phyloP scores from a whole-genome alignment of 2,329 filamentous ascomycete species.

The Hypoxylon sp. region DNA sequence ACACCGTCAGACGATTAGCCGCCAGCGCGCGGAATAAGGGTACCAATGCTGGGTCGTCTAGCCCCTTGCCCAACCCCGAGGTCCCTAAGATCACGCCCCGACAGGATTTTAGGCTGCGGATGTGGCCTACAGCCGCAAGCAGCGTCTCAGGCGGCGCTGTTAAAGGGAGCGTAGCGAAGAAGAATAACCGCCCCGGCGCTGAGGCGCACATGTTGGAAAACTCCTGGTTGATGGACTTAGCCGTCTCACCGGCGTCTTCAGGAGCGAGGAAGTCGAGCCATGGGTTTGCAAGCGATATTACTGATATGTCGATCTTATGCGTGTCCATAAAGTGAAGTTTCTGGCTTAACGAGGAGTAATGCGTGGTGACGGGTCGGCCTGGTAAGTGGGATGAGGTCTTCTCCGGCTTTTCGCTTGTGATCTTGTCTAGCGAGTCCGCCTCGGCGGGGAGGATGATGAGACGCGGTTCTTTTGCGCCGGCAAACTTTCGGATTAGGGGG shows the following conservation, averaged over 20 bases:
- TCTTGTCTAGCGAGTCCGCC: conserved; percentile 56
- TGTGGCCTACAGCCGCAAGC: conserved; percentile 69
- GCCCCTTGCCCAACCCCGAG: conserved; percentile 77
- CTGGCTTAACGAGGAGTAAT: conserved; percentile 81
- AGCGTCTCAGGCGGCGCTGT: conserved; percentile 71
- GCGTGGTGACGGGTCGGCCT: conserved; percentile 82
- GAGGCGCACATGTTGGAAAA: conserved; percentile 75
- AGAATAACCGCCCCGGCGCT: conserved; percentile 75
- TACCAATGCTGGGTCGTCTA: conserved; percentile 79
- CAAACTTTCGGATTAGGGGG: conserved; percentile 75
- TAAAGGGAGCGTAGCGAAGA: conserved; percentile 83
- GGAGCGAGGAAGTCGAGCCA: conserved; percentile 86
- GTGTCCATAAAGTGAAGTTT: conserved; percentile 90
- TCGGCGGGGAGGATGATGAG: conserved; percentile 70
- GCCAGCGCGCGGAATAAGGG: conserved; percentile 77
- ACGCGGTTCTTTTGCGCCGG: conserved; percentile 63
- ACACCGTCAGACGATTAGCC: conserved; percentile 71
- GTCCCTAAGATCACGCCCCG: conserved; percentile 91
- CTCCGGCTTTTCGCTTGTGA: conserved; percentile 57
- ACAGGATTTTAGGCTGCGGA: conserved; percentile 71
- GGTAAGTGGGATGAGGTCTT: conserved; percentile 62
- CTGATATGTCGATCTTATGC: conserved; percentile 82
- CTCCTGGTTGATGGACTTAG: conserved; percentile 77
- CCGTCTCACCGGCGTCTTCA: conserved; percentile 68
- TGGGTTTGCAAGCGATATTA: conserved; percentile 90